phyloP scores from a whole-genome alignment of 2,329 filamentous ascomycete species.

The Alternaria ventricosa region DNA sequence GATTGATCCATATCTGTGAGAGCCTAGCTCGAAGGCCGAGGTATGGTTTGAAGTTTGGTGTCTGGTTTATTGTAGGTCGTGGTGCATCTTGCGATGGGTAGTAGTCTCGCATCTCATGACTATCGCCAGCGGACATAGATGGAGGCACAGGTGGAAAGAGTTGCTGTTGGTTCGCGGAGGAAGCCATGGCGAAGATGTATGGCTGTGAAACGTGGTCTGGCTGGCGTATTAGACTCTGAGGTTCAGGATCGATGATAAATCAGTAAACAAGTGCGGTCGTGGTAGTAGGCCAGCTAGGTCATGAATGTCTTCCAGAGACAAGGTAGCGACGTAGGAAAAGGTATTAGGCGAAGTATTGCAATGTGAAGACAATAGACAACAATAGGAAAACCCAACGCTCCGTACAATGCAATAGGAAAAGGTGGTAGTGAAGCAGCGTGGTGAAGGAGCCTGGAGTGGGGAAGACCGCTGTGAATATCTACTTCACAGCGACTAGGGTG shows the following conservation, averaged over 20 bases:
- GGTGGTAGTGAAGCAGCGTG: conserved; percentile 24
- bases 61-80: conserved; percentile 66
- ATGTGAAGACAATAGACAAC: conserved; percentile 21
- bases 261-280: conserved; percentile 7
- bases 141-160: conserved; percentile 62
- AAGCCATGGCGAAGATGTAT: conserved; percentile 51
- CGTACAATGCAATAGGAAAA: conserved; percentile 49
- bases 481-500: conserved; percentile 35
- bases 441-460: conserved; percentile 24
- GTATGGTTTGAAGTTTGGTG: conserved; percentile 82
- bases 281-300: conserved; percentile 25
- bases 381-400: conserved; percentile 37
- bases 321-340: conserved; percentile 18
- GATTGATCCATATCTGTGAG: conserved; percentile 97
- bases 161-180: conserved; percentile 61
- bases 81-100: conserved; percentile 62
- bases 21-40: conserved; percentile 86
- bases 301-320: conserved; percentile 42
- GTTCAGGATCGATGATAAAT: conserved; percentile 1
- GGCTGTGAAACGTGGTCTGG: conserved; percentile 41
- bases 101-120: conserved; percentile 66
- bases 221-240: conserved; percentile 38
- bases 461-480: conserved; percentile 31
- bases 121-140: conserved; percentile 65
- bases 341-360: conserved; percentile 25